Conservation (phyloP, 2,329 filamentous ascomycete species). For the Fusarium nematophilum region DNA sequence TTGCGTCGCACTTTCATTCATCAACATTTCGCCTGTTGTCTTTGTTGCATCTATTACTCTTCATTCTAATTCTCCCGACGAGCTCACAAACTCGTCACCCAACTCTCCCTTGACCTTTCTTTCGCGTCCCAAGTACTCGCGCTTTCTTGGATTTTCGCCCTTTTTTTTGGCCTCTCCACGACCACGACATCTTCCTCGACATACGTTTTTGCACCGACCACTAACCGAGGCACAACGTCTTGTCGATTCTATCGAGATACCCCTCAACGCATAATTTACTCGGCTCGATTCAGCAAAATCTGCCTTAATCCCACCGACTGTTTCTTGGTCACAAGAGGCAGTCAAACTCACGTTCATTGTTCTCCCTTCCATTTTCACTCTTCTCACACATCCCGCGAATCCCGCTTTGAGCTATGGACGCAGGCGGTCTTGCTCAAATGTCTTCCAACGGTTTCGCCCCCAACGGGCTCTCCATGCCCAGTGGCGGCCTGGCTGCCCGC, state of each 20-base stretch:
- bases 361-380: conserved; percentile 24
- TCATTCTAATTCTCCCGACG: conserved; percentile 38
- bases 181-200: conserved; percentile 30
- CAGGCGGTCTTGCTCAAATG: conserved; percentile 99
- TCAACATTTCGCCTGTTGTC: conserved; percentile 24
- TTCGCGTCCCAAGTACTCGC: conserved; percentile 26
- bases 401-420: conserved; percentile 75
- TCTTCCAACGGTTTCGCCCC: conserved; percentile 84
- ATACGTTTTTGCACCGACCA: conserved; percentile 33
- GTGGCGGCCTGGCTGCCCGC: conserved; percentile 83
- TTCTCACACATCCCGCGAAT: conserved; percentile 25
- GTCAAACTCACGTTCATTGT: conserved; percentile 39
- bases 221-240: conserved; percentile 24
- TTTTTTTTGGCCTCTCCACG: conserved; percentile 28
- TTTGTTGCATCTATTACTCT: conserved; percentile 33
- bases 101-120: conserved; percentile 27
- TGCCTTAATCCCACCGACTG: conserved; percentile 39
- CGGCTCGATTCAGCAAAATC: conserved; percentile 29
- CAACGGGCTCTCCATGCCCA: conserved; percentile 79
- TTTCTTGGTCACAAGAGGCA: conserved; percentile 27
- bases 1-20: conserved; percentile 42
- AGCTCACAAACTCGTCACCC: conserved; percentile 27
- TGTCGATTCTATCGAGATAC: conserved; percentile 41
- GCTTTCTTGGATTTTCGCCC: conserved; percentile 43
- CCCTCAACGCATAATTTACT: conserved; percentile 41